Percentiles rank a stretch among this genome's conserved stretches.
Conservation (phyloP, 2,329 filamentous ascomycete genomes). For the Didymellaceae sp. region DNA sequence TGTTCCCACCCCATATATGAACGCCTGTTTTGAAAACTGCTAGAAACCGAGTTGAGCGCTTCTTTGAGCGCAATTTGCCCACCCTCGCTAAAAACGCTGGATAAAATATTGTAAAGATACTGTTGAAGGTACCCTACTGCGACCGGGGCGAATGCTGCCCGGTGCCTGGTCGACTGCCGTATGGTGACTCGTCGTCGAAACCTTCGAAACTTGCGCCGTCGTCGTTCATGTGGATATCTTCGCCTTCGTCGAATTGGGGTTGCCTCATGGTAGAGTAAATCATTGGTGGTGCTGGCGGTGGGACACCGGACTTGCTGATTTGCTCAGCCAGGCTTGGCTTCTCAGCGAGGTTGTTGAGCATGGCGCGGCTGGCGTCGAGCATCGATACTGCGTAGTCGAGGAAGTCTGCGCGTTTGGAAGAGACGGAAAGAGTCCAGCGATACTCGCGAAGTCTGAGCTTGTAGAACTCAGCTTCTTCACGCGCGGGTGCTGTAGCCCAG, state of each 20-base stretch:
- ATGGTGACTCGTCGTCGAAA: conserved; percentile 37
- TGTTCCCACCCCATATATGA: conserved; percentile 11
- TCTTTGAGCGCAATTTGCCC: background rate
- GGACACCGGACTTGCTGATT: conserved; percentile 48
- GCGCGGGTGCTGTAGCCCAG: conserved; percentile 84
- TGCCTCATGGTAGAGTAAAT: conserved; percentile 33
- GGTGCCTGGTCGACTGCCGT: conserved; percentile 31
- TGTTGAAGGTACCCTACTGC: conserved; percentile 9
- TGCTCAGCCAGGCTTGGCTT: conserved; percentile 51
- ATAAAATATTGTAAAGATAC: background rate
- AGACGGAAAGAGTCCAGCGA: conserved; percentile 90
- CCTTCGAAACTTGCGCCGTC: conserved; percentile 41
- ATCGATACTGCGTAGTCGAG: conserved; percentile 54
- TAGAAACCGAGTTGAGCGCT: background rate
- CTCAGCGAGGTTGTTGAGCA: conserved; percentile 54
- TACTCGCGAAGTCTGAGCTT: conserved; percentile 85
- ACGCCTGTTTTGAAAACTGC: conserved; percentile 7
- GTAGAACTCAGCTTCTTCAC: conserved; percentile 94
- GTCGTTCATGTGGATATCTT: conserved; percentile 40
- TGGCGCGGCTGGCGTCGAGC: conserved; percentile 52
- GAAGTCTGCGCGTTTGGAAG: conserved; percentile 70
- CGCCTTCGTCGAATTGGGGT: conserved; percentile 25
- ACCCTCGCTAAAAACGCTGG: conserved; percentile 10
- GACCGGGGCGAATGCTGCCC: conserved; percentile 32
- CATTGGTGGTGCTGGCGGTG: conserved; percentile 36